Evolutionary conservation across 441 rosid species (phyloP), one percentile per base, ranked within the genome.

Genomic region (Pelargonium citronellum): DNA sequence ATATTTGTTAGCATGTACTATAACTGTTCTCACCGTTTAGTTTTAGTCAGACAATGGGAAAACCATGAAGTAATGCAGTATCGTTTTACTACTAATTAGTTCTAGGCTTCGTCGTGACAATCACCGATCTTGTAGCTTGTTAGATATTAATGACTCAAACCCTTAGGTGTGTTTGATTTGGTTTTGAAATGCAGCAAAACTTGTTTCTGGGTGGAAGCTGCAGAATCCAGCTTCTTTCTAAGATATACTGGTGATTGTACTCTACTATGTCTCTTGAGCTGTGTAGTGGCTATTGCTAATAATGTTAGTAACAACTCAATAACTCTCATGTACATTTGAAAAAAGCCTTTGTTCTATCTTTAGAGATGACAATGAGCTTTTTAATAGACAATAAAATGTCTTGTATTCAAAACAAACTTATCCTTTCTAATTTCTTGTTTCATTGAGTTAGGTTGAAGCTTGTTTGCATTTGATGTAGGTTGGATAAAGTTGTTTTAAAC

Each of bases 401-500:
- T 47, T 47, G 55, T 47, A 12, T 47, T 12, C 13, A 47, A 9
- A 47, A n/a, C 55, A 1, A 47, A 47, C 13, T 10, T 47, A 4
- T 47, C 55, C 5, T 47, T 10, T 47, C 13, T 12, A 64, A 51
- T n/a, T 10, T 47, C 55, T 12, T 47, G 12, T 4, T 51, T 51
- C 12, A 51, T 51, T 51, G n/a, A n/a, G n/a, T 51, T n/a, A 30
- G 37, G 37, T 30, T 30, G 37, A 30, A 30, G 5, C 37, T 30
- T 30, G 37, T 30, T 30, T 30, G 37, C 37, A 30, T 30, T 68
- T 62, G 30, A 74, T 68, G 60, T 62, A 95, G 98, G 87, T 79
- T 92, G 83, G 99, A 95, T 63, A 83, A 73, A 83, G 96, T 95
- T 58, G 85, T 95, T 74, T 76, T 87, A 88, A 98, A 95, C 74